phyloP scores from a whole-genome alignment of 345 rosid genomes.

The Camelina sativa region DNA sequence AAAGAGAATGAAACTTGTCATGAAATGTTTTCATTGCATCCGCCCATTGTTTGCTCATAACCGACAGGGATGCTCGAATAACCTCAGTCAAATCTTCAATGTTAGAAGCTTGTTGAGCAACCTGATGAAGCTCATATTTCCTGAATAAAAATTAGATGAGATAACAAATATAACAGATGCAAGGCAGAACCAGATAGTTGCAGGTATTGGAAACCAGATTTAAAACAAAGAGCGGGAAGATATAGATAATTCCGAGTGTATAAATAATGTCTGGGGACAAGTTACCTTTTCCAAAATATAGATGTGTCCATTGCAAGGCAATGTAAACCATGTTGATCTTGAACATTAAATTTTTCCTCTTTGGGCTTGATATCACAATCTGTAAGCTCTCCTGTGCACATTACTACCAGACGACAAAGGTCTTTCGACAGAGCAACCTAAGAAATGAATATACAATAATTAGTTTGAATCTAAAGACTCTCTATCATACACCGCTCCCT shows the following conservation, averaged over 20 bases:
- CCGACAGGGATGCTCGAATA: constrained; percentile 68
- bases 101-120: constrained; percentile 90
- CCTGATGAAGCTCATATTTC: constrained; percentile 93
- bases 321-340: constrained; percentile 65
- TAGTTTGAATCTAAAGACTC: constrained; percentile 20
- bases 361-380: constrained; percentile 50
- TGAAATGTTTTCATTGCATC: constrained; percentile 80
- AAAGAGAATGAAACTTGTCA: constrained; percentile 79
- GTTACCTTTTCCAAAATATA: constrained; percentile 80
- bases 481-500: not conserved
- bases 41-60: constrained; percentile 85
- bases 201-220: not conserved
- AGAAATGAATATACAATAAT: constrained; percentile 30
- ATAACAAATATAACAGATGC: not conserved
- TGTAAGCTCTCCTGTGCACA: constrained; percentile 79
- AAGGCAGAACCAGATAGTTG: constrained; percentile 12
- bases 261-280: constrained; percentile 32
- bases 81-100: constrained; percentile 88
- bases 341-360: constrained; percentile 42
- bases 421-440: constrained; percentile 92
- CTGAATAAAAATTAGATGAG: constrained; percentile 43
- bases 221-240: not conserved
- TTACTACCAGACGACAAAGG: constrained; percentile 75
- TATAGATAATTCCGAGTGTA: constrained; percentile 13
- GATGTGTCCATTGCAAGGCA: constrained; percentile 79